These are phyloP conservation scores for Coemansia pectinata DNA, from an alignment of 192 early-diverging fungal genomes.

Conservation along the genomic window DNA sequence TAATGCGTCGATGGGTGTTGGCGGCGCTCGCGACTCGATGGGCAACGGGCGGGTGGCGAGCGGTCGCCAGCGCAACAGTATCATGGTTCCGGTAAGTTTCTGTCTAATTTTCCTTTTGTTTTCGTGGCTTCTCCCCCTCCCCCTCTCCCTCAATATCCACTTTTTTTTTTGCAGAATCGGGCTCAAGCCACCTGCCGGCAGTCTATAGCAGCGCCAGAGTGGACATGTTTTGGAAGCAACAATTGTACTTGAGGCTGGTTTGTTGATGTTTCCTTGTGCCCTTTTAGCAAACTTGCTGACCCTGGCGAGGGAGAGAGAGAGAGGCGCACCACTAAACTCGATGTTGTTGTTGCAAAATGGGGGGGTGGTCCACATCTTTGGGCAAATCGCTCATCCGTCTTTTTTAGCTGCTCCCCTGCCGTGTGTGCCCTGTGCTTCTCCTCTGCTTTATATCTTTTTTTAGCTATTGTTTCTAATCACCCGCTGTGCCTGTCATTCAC, in stretches of 20 bases:
- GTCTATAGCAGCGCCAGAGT: neutral
- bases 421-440: neutral
- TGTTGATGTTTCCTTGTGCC: conserved; percentile 7
- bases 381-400: neutral
- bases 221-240: neutral
- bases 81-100: conserved; percentile 56
- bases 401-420: neutral
- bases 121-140: neutral
- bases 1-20: conserved; percentile 53
- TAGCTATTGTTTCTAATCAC: neutral
- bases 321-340: neutral
- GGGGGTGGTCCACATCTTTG: neutral
- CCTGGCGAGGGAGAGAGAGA: neutral
- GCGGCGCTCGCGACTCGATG: conserved; percentile 40
- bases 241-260: conserved; percentile 1
- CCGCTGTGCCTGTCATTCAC: neutral
- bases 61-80: conserved; percentile 57
- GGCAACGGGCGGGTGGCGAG: conserved; percentile 49
- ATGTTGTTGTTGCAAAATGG: neutral
- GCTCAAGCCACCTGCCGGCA: neutral
- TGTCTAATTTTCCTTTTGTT: neutral
- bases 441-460: neutral
- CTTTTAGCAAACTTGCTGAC: neutral
- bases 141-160: neutral
- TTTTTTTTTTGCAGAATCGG: neutral